Evolutionary conservation across 164 flowering plant genomes (phyloP), one percentile per base, ranked within the genome.

Genomic region (Magnolia sinica): DNA sequence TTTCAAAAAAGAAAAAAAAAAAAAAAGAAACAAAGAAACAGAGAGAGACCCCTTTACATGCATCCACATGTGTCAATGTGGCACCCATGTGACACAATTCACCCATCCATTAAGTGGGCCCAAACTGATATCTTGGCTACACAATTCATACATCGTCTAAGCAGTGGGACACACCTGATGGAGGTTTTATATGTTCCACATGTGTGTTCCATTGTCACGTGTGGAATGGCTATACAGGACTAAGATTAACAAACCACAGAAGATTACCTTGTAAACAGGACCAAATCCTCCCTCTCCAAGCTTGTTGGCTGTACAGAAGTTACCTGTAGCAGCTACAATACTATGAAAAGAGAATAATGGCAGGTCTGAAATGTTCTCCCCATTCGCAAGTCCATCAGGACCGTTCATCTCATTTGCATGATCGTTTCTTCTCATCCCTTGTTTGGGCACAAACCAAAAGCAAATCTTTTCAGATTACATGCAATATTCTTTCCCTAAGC

Each of bases 241-340:
- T 59, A 0, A 23, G 31, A 55, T 14, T 55, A 55, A 55, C 16
- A 18, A 13, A 37, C 6, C 45, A n/a, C 20, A 37, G 29, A 71
- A 50, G 16, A 8, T 8, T 29, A 71, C 75, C 74, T 71, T 77
- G 49, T 71, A 77, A 29, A 73, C 80, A 52, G 80, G 73, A 1
- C 80, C 80, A 68, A 78, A 78, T 1, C 80, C 80, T 11, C 80
- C 80, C 37, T 67, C 31, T 14, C 80, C 80, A 55, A 78, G 80
- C 73, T 72, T 78, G 55, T 78, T 73, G 29, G 67, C 50, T 19
- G 19, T n/a, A 13, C 37, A 65, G 74, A 79, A 79, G 77, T 79
- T 74, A 14, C 20, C 50, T 6, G 81, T 79, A 2, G 81, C 74
- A 29, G 45, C 16, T 68, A 37, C 23, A 29, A 68, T 68, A 45